phyloP scores from a whole-genome alignment of 1,284 basidiomycete species.

The Exobasidium rhododendri region DNA sequence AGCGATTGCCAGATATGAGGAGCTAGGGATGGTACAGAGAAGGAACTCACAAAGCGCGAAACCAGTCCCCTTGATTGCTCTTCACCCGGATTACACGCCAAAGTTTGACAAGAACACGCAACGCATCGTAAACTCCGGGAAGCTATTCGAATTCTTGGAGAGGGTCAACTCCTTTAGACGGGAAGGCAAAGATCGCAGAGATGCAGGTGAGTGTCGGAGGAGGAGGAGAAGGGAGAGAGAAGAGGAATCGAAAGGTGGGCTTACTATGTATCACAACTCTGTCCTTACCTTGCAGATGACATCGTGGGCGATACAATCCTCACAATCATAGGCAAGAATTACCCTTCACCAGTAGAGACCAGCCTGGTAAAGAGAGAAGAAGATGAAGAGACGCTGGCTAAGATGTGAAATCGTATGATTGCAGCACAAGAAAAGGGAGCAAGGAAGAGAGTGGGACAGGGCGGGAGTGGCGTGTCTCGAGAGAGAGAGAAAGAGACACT shows the following conservation, averaged over 20 bases:
- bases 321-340: conserved; percentile 2
- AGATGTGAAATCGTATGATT: neutral
- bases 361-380: no score
- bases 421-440: no score
- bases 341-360: conserved; percentile 7
- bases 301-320: conserved; percentile 8
- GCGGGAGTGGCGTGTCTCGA: no score
- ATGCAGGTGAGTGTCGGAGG: conserved; percentile 10
- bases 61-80: conserved; percentile 50
- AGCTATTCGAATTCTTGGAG: conserved; percentile 49
- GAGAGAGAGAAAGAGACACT: conserved; percentile 11
- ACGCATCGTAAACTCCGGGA: conserved; percentile 22
- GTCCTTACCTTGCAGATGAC: neutral
- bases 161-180: conserved; percentile 50
- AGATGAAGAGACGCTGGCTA: neutral
- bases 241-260: neutral
- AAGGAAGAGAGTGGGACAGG: no score
- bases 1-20: conserved; percentile 41
- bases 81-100: conserved; percentile 50
- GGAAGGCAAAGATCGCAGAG: conserved; percentile 50
- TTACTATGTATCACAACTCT: neutral
- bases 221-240: no score
- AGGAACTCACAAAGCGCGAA: conserved; percentile 46
- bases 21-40: conserved; percentile 40
- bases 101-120: conserved; percentile 6